phyloP scores from a whole-genome alignment of 179 eudicot genomes.

The Silene vulgaris region DNA sequence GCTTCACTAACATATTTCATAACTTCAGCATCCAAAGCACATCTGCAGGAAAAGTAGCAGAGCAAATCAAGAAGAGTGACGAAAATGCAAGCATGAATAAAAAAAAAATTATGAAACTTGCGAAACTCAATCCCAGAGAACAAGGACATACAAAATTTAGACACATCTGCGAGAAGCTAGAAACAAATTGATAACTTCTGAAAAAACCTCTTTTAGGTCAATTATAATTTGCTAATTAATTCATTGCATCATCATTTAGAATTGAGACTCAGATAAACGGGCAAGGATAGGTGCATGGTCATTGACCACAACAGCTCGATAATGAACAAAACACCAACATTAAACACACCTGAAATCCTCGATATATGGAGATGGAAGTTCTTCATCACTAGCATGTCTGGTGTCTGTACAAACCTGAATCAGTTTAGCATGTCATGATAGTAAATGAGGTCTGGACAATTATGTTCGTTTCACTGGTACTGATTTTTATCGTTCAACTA shows the following conservation, averaged over 20 bases:
- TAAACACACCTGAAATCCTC: slow-evolving; percentile 74
- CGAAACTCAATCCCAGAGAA: slow-evolving; percentile 5
- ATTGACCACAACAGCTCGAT: slow-evolving; percentile 9
- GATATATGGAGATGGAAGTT: slow-evolving; percentile 75
- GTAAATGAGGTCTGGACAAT: slow-evolving; percentile 21
- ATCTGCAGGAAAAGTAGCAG: slow-evolving; percentile 43
- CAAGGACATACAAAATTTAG: background rate
- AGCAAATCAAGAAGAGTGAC: background rate
- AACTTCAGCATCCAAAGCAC: slow-evolving; percentile 80
- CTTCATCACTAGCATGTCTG: slow-evolving; percentile 89
- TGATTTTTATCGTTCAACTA: background rate
- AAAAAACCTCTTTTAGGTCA: no score
- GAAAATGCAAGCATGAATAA: background rate
- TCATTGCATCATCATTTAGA: background rate
- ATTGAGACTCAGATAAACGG: background rate
- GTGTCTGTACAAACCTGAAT: slow-evolving; percentile 73
- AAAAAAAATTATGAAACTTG: background rate
- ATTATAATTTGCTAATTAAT: background rate
- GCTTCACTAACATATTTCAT: slow-evolving; percentile 76
- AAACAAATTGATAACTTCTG: background rate
- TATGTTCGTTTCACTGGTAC: slow-evolving; percentile 7
- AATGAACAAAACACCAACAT: background rate
- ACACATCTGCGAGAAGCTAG: background rate
- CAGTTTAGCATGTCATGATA: slow-evolving; percentile 41
- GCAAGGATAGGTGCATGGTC: background rate